Base-by-base conservation (phyloP, 2,329 filamentous ascomycete species). In the Pseudogymnoascus sp. region DNA sequence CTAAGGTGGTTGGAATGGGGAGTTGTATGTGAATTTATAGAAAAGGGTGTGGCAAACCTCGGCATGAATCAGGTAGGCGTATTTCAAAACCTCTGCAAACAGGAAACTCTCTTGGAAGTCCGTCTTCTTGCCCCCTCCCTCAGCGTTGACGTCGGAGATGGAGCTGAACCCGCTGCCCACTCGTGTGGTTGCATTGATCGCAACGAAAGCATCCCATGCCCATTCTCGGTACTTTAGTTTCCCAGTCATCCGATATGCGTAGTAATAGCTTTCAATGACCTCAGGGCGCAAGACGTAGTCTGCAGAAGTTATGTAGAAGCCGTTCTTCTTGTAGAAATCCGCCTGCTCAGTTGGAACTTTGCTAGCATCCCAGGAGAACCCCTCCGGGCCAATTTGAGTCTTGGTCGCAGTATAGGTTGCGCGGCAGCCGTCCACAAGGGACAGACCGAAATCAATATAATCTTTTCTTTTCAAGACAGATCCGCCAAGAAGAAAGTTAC, bases 81-180 rank as follows among this genome's bases (percentile, higher is more conserved):
- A 96, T 80, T 96, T 96, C 74, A 96, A 73, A 66, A 92, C 89
- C 78, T 96, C 91, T 0, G 91, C 91, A 74, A 96, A 91, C 79
- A 89, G 87, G 77, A 95, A 96, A 70, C 89, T 93, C 77, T 96
- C 90, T 80, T 93, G 89, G 73, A 88, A 87, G 73, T 96, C 84
- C 43, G 75, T 74, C 64, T 82, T 85, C 0, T 76, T 75, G 0
- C 89, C 89, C 8, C 89, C 90, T 31, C 78, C 79, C 3, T 69
- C 26, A 2, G 75, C 76, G 68, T 89, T 90, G 53, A 96, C 89
- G 72, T 96, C 75, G 0, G 70, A 73, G 62, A 96, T 77, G 31
- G 82, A 81, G 11, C 83, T 83, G 75, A 86, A 96, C 6, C 89
- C 91, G 22, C 82, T 86, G 6, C 83, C 84, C 0, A 82, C 84